phyloP scores from a whole-genome alignment of 1,284 basidiomycete genomes.

The Boletellus sp. region DNA sequence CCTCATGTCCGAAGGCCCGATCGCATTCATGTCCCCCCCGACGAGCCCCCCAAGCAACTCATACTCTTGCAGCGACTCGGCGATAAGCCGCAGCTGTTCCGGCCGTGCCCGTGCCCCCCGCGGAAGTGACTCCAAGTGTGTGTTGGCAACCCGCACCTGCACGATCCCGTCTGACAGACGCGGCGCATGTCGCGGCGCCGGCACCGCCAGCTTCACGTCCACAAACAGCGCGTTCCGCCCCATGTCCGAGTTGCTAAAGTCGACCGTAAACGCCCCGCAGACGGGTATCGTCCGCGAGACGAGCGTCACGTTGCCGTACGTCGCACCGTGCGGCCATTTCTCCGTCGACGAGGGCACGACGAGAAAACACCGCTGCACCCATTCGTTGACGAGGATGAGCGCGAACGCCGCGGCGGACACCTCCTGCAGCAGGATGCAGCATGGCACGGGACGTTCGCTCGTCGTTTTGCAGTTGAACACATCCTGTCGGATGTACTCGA shows the following conservation, averaged over 20 bases:
- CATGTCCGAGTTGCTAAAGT: constrained; percentile 49
- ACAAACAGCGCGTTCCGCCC: constrained; percentile 53
- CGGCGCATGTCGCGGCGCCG: constrained; percentile 22
- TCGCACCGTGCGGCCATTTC: constrained; percentile 47
- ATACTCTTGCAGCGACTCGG: constrained; percentile 43
- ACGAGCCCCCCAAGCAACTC: constrained; percentile 55
- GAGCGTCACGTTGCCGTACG: constrained; percentile 64
- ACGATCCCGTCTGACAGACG: constrained; percentile 37
- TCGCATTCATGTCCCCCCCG: constrained; percentile 69
- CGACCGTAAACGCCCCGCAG: constrained; percentile 41
- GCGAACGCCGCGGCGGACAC: constrained; percentile 44
- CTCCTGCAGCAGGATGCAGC: constrained; percentile 65
- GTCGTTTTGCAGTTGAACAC: constrained; percentile 42
- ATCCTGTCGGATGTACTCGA: constrained; percentile 50
- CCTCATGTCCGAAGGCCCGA: constrained; percentile 42
- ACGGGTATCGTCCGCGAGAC: constrained; percentile 54
- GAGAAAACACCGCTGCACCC: constrained; percentile 58
- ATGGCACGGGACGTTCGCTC: constrained; percentile 47
- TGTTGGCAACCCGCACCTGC: constrained; percentile 58
- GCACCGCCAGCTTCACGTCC: constrained; percentile 47
- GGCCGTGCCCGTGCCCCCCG: constrained; percentile 43
- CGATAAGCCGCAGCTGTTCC: constrained; percentile 50
- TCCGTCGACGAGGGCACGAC: constrained; percentile 49
- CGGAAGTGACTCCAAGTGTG: constrained; percentile 63
- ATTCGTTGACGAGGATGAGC: constrained; percentile 48